A percentile compares a stretch with the other conserved stretches of the same genome.
Conservation (phyloP, 202 grass and related monocot species). For the Tripidium arundinaceum region DNA sequence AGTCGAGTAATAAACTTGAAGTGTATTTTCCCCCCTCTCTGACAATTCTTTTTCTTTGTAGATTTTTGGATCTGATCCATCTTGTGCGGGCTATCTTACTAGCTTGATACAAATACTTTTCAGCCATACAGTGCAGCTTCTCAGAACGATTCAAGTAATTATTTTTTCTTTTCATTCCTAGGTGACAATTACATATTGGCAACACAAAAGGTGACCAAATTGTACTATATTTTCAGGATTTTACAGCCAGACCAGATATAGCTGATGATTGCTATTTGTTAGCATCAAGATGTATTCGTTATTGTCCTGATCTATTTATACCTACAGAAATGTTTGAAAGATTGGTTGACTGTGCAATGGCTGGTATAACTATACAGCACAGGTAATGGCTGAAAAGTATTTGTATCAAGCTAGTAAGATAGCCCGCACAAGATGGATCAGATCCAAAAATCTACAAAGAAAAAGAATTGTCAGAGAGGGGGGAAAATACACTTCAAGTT, state of each 20-base stretch:
- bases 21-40: constrained; percentile 13
- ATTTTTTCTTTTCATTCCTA: constrained; percentile 11
- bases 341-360: constrained; percentile 85
- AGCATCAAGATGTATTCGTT: constrained; percentile 94
- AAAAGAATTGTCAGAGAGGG: constrained; percentile 35
- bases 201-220: constrained; percentile 16
- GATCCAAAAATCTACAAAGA: constrained; percentile 81
- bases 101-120: constrained; percentile 88
- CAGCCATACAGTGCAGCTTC: constrained; percentile 76
- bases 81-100: constrained; percentile 70
- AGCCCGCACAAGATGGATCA: constrained; percentile 62
- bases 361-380: constrained; percentile 92
- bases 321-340: constrained; percentile 68
- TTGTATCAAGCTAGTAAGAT: too few species aligned
- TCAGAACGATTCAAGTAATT: constrained; percentile 79
- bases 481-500: constrained; percentile 6
- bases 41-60: constrained; percentile 44
- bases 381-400: constrained; percentile 42
- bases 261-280: constrained; percentile 97
- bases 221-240: constrained; percentile 63
- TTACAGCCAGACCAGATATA: constrained; percentile 98
- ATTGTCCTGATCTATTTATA: constrained; percentile 88
- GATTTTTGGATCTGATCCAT: constrained; percentile 95
- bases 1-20: constrained; percentile 10
- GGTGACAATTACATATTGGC: background rate